Conservation (phyloP, 331 rosid genomes). For the Dryas integrifolia region DNA sequence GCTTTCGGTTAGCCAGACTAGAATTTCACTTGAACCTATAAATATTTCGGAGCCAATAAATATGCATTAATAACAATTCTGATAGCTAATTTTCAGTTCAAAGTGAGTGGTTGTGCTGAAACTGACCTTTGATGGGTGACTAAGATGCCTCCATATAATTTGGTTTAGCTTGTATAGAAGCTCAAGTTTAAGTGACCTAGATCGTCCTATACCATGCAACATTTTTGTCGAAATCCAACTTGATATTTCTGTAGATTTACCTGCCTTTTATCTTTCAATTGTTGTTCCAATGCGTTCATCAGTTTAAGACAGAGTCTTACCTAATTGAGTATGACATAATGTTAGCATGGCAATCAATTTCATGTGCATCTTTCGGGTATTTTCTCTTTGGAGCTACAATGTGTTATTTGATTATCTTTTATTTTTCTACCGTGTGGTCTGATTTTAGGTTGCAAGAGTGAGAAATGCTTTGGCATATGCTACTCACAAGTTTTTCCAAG, state of each 20-base stretch:
- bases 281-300: background rate
- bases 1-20: background rate
- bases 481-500: slow-evolving; percentile 92
- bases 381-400: slow-evolving; percentile 5
- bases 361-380: background rate
- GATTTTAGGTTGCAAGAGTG: slow-evolving; percentile 83
- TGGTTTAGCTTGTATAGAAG: background rate
- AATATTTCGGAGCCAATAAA: background rate
- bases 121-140: slow-evolving; percentile 3
- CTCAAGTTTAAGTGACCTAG: background rate
- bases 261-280: background rate
- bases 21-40: background rate
- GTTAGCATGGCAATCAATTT: background rate
- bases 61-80: background rate
- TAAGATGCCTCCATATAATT: background rate
- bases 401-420: slow-evolving; percentile 2
- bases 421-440: slow-evolving; percentile 22
- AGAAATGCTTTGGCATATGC: slow-evolving; percentile 89
- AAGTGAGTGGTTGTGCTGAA: background rate
- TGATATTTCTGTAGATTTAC: background rate
- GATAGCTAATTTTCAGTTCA: background rate
- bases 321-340: background rate
- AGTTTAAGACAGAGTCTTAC: background rate
- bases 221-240: background rate
- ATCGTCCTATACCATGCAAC: background rate